These are phyloP conservation scores for Plicaturopsis crispa DNA, from an alignment of 768 basidiomycete species.

Conservation along the genomic window DNA sequence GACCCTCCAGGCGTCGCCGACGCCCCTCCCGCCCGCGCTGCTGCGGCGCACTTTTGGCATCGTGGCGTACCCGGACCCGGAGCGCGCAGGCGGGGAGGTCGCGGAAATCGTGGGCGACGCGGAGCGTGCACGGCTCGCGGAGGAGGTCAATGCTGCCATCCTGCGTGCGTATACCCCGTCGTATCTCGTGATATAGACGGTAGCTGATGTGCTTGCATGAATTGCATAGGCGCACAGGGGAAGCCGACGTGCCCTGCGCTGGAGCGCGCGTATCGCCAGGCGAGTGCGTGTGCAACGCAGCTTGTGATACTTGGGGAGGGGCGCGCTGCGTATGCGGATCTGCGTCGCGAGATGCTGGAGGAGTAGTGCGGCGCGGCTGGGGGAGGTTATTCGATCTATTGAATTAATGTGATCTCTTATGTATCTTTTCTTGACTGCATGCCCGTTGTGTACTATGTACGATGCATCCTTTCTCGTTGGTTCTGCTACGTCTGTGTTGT, in stretches of 20 bases:
- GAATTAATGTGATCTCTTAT: no score
- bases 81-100: constrained; percentile 55
- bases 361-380: constrained; percentile 17
- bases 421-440: no score
- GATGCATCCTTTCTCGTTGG: no score
- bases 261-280: constrained; percentile 74
- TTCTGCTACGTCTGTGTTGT: no score
- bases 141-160: constrained; percentile 77
- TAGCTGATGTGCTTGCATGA: constrained; percentile 5
- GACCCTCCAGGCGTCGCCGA: constrained; percentile 59
- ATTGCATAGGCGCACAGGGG: constrained; percentile 67
- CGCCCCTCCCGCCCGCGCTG: constrained; percentile 54
- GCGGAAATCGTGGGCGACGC: constrained; percentile 63
- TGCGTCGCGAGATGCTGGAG: constrained; percentile 67
- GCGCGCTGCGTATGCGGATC: constrained; percentile 74
- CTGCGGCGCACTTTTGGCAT: constrained; percentile 74
- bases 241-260: constrained; percentile 63
- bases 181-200: background rate
- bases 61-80: constrained; percentile 72
- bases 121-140: constrained; percentile 58
- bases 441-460: no score
- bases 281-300: constrained; percentile 58
- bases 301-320: constrained; percentile 69
- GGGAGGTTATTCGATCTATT: no score
- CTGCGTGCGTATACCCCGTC: constrained; percentile 45